A percentile compares a stretch with the other conserved stretches of the same genome.
Conservation (phyloP, 805 yeast genomes). For the Teunomyces tritomae region DNA sequence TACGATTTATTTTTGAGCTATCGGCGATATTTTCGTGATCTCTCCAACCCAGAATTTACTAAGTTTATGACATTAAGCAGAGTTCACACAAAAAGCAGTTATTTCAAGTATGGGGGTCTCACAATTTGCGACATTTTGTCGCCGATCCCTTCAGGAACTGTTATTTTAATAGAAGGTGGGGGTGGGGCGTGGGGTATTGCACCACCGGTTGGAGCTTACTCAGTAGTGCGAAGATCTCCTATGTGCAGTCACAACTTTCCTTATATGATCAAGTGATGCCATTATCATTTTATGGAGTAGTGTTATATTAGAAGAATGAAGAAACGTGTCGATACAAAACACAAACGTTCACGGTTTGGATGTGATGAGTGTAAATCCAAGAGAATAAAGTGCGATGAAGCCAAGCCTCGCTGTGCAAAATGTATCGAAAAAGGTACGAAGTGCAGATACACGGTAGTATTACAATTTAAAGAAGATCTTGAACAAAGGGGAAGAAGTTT, state of each 20-base stretch:
- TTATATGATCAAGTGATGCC: background rate
- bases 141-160: no score
- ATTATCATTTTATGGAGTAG: background rate
- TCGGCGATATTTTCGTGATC: no score
- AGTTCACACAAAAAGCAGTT: no score
- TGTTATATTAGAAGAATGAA: background rate
- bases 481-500: constrained; percentile 22
- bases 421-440: constrained; percentile 15
- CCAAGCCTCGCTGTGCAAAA: constrained; percentile 20
- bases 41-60: no score
- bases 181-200: no score
- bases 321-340: background rate
- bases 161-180: no score
- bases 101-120: no score
- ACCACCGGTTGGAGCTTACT: no score
- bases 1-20: no score
- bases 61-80: no score
- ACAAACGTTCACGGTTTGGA: constrained; percentile 20
- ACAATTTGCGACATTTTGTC: no score
- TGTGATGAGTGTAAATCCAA: constrained; percentile 21
- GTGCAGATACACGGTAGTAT: constrained; percentile 19
- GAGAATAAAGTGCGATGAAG: constrained; percentile 27
- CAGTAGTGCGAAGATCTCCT: background rate
- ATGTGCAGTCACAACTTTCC: background rate
- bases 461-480: constrained; percentile 27